These are phyloP conservation scores for Trichocomaceae sp. DNA, from an alignment of 2,329 filamentous ascomycete genomes.

Conservation along the genomic window DNA sequence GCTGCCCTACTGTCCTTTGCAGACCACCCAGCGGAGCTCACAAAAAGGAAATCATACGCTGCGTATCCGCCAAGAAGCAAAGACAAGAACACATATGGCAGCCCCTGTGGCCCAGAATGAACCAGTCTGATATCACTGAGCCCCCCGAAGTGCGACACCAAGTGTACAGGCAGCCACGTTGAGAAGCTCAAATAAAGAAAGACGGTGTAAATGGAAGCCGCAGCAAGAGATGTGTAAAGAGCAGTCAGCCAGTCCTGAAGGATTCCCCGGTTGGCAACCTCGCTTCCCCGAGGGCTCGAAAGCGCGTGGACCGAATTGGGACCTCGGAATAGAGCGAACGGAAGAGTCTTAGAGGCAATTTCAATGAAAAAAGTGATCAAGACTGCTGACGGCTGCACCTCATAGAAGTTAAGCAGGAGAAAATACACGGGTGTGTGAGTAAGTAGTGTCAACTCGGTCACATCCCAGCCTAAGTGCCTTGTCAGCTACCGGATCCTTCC, in stretches of 20 bases:
- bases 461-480: slow-evolving; percentile 51
- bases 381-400: slow-evolving; percentile 56
- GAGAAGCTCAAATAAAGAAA: slow-evolving; percentile 62
- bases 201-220: slow-evolving; percentile 68
- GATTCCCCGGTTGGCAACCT: slow-evolving; percentile 57
- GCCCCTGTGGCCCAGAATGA: slow-evolving; percentile 54
- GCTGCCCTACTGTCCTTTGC: slow-evolving; percentile 39
- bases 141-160: slow-evolving; percentile 69
- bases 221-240: slow-evolving; percentile 60
- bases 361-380: slow-evolving; percentile 61
- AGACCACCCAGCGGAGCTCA: slow-evolving; percentile 44
- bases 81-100: slow-evolving; percentile 41
- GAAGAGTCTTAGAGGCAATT: slow-evolving; percentile 60
- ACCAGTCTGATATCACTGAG: slow-evolving; percentile 63
- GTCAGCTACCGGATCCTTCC: not conserved
- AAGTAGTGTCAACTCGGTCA: slow-evolving; percentile 60
- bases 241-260: slow-evolving; percentile 57
- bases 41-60: slow-evolving; percentile 69
- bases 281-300: slow-evolving; percentile 36
- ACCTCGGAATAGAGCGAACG: slow-evolving; percentile 68
- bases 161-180: slow-evolving; percentile 62
- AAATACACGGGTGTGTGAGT: slow-evolving; percentile 70
- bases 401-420: slow-evolving; percentile 72
- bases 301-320: slow-evolving; percentile 58
- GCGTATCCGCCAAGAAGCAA: slow-evolving; percentile 65